Base-by-base conservation (phyloP, 805 yeast genomes). In the Clavispora phyllophila region DNA sequence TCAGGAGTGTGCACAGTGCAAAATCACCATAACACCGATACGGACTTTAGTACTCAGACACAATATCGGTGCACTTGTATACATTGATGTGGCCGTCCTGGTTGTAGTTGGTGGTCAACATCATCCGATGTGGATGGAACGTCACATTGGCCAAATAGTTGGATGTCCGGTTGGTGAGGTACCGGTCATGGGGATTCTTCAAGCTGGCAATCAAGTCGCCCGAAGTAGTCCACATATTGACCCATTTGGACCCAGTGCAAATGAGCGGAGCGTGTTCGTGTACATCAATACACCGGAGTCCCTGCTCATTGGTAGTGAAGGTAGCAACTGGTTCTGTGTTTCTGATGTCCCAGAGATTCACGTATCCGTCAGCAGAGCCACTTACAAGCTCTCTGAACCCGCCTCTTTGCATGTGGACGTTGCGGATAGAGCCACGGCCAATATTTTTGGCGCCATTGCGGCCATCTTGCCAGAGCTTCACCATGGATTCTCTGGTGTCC, bases 231-330 rank as follows among this genome's bases (percentile, higher is more conserved):
- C 93, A 90, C 5, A 93, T 64, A 36, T 87, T 83, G 13, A 89
- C 80, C 27, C 77, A 73, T 47, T 84, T 84, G 1, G 90, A 82
- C 0, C 96, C 97, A 3, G 96, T 84, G 2, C 90, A 91, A 44
- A 93, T 78, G 2, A 93, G 73, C 1, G 99, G 98, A 0, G 98
- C 99, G 65, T 93, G 99, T 56, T 93, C 99, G 64, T 93, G 99
- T 5, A 87, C 79, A 56, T 86, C 84, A 43, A 88, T 73, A 17
- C 87, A 75, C 7, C 93, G 77, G 75, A 67, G 55, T 13, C 66
- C 61, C 78, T 74, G 62, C 45, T 62, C 75, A 46, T 69, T 48
- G n/a, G 85, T 84, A 18, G 66, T 68, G 65, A 82, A 87, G 1
- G 80, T 66, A 5, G 75, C 66, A 2, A 91, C 86, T 0, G 96